phyloP scores from a whole-genome alignment of 345 rosid genomes.

The Lumnitzera racemosa region DNA sequence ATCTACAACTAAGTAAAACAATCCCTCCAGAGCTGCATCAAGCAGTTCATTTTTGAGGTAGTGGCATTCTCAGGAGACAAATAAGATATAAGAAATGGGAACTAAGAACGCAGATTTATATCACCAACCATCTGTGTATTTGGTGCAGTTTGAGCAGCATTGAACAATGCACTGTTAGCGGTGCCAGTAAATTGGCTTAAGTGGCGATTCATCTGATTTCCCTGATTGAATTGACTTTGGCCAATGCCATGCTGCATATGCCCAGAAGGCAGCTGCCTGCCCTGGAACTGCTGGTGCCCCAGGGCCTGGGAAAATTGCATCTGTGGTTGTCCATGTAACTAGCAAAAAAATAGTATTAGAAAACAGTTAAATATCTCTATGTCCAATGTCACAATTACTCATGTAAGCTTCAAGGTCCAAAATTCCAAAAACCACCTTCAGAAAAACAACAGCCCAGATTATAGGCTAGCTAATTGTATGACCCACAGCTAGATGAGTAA shows the following conservation, averaged over 20 bases:
- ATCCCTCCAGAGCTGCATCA: neutral
- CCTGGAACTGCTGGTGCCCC: slow-evolving; percentile 85
- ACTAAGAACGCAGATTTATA: slow-evolving; percentile 11
- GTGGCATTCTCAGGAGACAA: slow-evolving; percentile 1
- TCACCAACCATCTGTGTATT: slow-evolving; percentile 88
- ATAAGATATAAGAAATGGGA: slow-evolving; percentile 5
- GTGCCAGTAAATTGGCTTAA: slow-evolving; percentile 69
- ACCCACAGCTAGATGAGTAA: no score
- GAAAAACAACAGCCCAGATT: no score
- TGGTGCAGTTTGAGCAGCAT: slow-evolving; percentile 79
- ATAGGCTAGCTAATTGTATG: no score
- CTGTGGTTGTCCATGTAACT: slow-evolving; percentile 84
- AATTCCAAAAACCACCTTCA: neutral
- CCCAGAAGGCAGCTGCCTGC: slow-evolving; percentile 72
- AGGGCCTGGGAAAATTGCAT: slow-evolving; percentile 83
- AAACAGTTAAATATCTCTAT: neutral
- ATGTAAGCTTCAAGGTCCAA: slow-evolving; percentile 1
- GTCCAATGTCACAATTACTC: neutral
- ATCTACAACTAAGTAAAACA: neutral
- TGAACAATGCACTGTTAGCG: slow-evolving; percentile 71
- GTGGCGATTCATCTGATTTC: slow-evolving; percentile 67
- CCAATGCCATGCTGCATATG: slow-evolving; percentile 74
- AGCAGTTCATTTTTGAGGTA: neutral
- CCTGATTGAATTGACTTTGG: slow-evolving; percentile 83
- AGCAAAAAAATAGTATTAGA: slow-evolving; percentile 9